Evolutionary conservation across 1,284 basidiomycete genomes (phyloP).

Genomic region (Gymnopus androsaceus): DNA sequence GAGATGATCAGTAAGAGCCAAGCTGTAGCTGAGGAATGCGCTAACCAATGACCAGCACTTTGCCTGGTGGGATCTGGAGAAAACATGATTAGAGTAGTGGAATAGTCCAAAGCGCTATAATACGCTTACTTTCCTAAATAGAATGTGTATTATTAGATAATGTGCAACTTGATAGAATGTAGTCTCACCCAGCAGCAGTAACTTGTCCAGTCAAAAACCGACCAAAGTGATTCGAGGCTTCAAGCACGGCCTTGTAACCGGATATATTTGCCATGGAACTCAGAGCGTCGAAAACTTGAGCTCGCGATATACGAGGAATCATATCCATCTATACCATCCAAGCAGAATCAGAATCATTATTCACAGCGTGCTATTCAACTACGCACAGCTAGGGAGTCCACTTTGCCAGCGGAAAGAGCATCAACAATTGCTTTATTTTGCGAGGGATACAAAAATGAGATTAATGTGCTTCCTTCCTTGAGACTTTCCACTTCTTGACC

Average conservation of each 20-base stretch:
- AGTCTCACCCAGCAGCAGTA: constrained; percentile 76
- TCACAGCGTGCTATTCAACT: neutral
- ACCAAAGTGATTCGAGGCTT: constrained; percentile 85
- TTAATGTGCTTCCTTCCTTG: constrained; percentile 72
- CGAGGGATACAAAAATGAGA: constrained; percentile 82
- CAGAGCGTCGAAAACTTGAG: constrained; percentile 79
- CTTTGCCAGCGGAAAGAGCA: constrained; percentile 52
- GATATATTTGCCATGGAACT: constrained; percentile 91
- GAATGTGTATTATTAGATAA: constrained; percentile 3
- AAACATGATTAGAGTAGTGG: constrained; percentile 1
- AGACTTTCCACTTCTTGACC: constrained; percentile 61
- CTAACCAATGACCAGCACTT: constrained; percentile 84
- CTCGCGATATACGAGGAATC: constrained; percentile 85
- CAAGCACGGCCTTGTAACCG: constrained; percentile 85
- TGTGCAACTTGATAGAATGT: constrained; percentile 14
- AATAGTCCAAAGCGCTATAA: too few species aligned
- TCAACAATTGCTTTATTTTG: constrained; percentile 76
- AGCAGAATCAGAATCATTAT: neutral
- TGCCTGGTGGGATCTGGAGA: constrained; percentile 77
- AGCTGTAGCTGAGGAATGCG: too few species aligned
- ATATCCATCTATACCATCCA: constrained; percentile 66
- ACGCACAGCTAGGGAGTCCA: neutral
- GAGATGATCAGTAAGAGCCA: too few species aligned
- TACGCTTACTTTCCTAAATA: constrained; percentile 22
- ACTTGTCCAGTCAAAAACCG: constrained; percentile 87